A percentile compares a stretch with the other conserved stretches of the same genome.
Evolutionary conservation across 2,329 filamentous ascomycete genomes (phyloP).

Genomic region (Botrytis fabae): DNA sequence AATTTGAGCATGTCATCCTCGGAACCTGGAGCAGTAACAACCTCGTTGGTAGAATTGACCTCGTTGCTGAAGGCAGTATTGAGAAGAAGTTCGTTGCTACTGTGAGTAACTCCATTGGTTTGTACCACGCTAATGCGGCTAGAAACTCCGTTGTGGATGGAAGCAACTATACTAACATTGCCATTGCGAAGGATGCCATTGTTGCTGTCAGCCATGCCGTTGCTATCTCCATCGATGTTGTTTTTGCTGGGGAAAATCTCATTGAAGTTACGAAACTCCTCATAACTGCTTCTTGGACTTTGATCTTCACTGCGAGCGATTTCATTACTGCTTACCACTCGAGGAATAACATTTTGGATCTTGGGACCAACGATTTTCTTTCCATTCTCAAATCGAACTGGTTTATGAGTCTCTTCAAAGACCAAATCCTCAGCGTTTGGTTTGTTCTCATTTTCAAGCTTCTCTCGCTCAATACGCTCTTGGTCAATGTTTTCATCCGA

Average conservation of each 20-base stretch:
- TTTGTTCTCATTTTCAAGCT: not conserved
- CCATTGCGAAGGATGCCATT: not conserved
- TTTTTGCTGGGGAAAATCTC: not conserved
- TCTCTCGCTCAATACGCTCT: not conserved
- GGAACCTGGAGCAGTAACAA: too few species aligned
- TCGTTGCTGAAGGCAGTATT: not conserved
- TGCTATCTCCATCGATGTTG: not conserved
- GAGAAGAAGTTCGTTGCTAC: not conserved
- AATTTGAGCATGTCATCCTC: not conserved
- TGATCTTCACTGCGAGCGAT: not conserved
- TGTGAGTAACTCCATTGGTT: not conserved
- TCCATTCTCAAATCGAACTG: not conserved
- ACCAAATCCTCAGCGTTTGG: not conserved
- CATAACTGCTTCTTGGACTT: not conserved
- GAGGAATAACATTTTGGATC: not conserved
- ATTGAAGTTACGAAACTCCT: not conserved
- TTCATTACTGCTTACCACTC: not conserved
- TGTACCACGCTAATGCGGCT: not conserved
- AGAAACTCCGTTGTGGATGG: not conserved
- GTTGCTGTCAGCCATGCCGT: not conserved
- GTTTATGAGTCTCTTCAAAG: slow-evolving; percentile 4
- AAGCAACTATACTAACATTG: not conserved
- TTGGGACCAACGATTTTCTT: slow-evolving; percentile 2
- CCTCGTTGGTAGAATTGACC: not conserved
- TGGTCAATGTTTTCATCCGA: not conserved